Evolutionary conservation across 2,329 filamentous ascomycete species (phyloP).

Genomic region (Colletotrichum sp.): DNA sequence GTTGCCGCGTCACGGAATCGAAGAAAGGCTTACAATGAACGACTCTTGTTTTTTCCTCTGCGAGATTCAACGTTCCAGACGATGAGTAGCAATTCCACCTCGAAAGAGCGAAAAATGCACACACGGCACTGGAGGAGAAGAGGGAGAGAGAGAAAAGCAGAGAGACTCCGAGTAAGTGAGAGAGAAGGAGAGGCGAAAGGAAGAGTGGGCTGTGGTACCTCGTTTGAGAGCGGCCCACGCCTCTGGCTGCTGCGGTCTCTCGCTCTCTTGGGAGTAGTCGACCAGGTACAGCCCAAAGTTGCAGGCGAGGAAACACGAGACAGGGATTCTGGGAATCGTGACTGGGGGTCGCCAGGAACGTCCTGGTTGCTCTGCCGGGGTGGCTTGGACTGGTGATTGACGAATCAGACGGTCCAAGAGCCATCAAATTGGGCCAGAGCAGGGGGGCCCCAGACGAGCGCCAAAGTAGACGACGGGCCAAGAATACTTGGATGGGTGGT

Average conservation of each 20-base stretch:
- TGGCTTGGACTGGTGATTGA: constrained; percentile 1
- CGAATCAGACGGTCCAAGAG: constrained; percentile 14
- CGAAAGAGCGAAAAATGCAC: constrained; percentile 22
- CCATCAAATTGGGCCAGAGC: background rate
- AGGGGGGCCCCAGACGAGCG: background rate
- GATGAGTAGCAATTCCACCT: constrained; percentile 24
- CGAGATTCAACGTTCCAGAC: constrained; percentile 26
- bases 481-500: constrained; percentile 16
- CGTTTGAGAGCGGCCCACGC: background rate
- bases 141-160: constrained; percentile 4
- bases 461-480: constrained; percentile 19
- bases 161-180: background rate
- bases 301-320: constrained; percentile 23
- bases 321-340: constrained; percentile 16
- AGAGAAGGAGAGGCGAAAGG: constrained; percentile 15
- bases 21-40: constrained; percentile 17
- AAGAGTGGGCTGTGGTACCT: constrained; percentile 13
- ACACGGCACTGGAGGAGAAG: constrained; percentile 13
- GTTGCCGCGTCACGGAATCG: constrained; percentile 20
- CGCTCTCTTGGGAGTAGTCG: constrained; percentile 3
- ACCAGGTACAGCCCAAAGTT: constrained; percentile 10
- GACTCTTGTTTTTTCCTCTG: constrained; percentile 9
- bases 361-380: background rate
- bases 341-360: constrained; percentile 6
- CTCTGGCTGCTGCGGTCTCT: background rate